These are phyloP conservation scores for Penicillium crystallinum DNA, from an alignment of 495 filamentous ascomycete species.

Conservation along the genomic window DNA sequence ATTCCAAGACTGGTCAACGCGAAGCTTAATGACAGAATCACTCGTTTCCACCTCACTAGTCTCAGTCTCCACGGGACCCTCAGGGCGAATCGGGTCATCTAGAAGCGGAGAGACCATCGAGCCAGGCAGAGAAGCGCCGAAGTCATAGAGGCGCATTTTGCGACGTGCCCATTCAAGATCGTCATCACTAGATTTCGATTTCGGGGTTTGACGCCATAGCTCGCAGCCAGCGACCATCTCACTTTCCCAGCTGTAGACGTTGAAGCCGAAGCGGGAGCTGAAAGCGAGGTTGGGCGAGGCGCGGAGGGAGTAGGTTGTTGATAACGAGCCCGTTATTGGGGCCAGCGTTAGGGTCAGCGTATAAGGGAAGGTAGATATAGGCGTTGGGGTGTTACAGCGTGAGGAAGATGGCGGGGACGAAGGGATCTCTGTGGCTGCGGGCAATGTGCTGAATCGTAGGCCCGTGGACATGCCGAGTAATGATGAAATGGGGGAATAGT, in stretches of 20 bases:
- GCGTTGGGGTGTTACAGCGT: conserved; percentile 18
- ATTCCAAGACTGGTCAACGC: conserved; percentile 77
- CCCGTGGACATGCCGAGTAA: conserved; percentile 79
- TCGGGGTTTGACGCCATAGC: conserved; percentile 64
- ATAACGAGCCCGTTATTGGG: conserved; percentile 87
- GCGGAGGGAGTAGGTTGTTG: conserved; percentile 81
- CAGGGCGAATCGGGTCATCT: conserved; percentile 20
- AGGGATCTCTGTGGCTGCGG: conserved; percentile 63
- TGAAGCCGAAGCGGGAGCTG: conserved; percentile 90
- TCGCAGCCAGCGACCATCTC: conserved; percentile 87
- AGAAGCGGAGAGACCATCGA: conserved; percentile 20
- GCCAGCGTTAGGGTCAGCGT: conserved; percentile 90
- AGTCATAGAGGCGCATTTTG: conserved; percentile 35
- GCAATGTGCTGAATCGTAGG: conserved; percentile 82
- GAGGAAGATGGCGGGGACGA: conserved; percentile 19
- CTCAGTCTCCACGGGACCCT: conserved; percentile 7
- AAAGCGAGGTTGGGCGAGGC: conserved; percentile 76
- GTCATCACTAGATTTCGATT: conserved; percentile 32
- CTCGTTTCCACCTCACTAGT: conserved; percentile 55
- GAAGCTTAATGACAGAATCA: conserved; percentile 83
- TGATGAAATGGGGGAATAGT: conserved; percentile 90
- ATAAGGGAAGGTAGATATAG: conserved; percentile 63
- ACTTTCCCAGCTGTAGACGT: conserved; percentile 96
- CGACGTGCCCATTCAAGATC: conserved; percentile 42
- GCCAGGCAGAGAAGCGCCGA: conserved; percentile 18